Base-by-base conservation (phyloP, 306 rosid genomes). In the Arachis hypogaea region DNA sequence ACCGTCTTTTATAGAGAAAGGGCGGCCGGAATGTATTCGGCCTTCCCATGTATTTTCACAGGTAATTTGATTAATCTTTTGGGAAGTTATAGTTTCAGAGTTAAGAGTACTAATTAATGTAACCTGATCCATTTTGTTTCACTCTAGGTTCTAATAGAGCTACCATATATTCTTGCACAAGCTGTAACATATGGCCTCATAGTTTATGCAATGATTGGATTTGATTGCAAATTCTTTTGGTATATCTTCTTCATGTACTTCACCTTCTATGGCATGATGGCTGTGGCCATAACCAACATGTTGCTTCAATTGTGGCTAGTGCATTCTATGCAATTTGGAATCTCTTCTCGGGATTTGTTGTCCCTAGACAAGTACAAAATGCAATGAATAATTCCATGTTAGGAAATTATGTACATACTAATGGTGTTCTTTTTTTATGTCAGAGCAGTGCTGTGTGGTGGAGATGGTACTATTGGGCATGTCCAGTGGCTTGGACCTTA, bases 11-110 rank as follows among this genome's bases (percentile, higher is more conserved):
- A 88, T 49, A 81, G 94, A 69, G 97, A 91, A 82, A 88, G 77
- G 77, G 93, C 90, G 6, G 90, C 96, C 6, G 87, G 93, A 60
- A 90, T 90, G 96, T 90, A 88, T 59, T 88, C 96, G 11, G 82
- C 86, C 22, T 68, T 88, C 22, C 81, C 96, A 90, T 72, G 89
- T 90, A 51, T 63, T 90, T 75, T 86, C 90, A 7, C 88, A 78
- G 83, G 96, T 88, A 75, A 68, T 9, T 56, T 4, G 33, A 29
- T 5, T 28, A 22, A 56, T 9, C 30, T 75, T 11, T 29, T 45
- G 36, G 28, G 40, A 7, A 16, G 57, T 30, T 49, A 58, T 73
- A 41, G 9, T 66, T 60, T 51, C 59, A 42, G 56, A n/a, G 12
- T 11, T 5, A 5, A 54, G 50, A 30, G 6, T 58, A 14, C 18